A percentile compares a stretch with the other conserved stretches of the same genome.
Conservation (phyloP, 805 yeast genomes). For the Ascoidea rubescens region DNA sequence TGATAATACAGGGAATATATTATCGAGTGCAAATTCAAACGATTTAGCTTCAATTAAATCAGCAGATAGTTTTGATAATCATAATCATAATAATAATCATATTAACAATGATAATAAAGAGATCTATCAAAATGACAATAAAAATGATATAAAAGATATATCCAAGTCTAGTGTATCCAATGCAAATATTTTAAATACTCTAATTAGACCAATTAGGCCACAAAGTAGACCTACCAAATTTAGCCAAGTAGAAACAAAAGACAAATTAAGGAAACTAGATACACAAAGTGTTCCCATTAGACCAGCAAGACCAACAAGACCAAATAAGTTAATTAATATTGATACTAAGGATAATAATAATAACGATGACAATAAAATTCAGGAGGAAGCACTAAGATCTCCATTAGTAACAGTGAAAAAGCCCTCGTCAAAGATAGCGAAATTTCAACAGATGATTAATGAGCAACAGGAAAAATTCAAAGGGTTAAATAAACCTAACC, state of each 20-base stretch:
- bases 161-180: neutral
- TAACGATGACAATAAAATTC: neutral
- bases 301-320: slow-evolving; percentile 2
- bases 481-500: too few relatives aligned
- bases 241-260: neutral
- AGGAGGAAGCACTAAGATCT: neutral
- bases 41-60: too few relatives aligned
- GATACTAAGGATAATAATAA: neutral
- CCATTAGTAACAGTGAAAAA: neutral
- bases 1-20: neutral
- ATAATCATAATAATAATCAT: too few relatives aligned
- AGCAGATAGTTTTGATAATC: too few relatives aligned
- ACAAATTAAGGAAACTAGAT: neutral
- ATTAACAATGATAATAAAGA: neutral
- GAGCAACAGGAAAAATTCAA: neutral
- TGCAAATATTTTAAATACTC: neutral
- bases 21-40: too few relatives aligned
- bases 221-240: too few relatives aligned
- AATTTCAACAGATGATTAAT: neutral
- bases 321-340: neutral
- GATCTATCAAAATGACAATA: neutral
- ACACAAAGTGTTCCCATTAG: neutral
- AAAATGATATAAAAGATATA: neutral
- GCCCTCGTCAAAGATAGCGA: neutral
- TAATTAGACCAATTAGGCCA: neutral